Base-by-base conservation (phyloP, 1,284 basidiomycete genomes). In the Cryptococcus jaspeensis region DNA sequence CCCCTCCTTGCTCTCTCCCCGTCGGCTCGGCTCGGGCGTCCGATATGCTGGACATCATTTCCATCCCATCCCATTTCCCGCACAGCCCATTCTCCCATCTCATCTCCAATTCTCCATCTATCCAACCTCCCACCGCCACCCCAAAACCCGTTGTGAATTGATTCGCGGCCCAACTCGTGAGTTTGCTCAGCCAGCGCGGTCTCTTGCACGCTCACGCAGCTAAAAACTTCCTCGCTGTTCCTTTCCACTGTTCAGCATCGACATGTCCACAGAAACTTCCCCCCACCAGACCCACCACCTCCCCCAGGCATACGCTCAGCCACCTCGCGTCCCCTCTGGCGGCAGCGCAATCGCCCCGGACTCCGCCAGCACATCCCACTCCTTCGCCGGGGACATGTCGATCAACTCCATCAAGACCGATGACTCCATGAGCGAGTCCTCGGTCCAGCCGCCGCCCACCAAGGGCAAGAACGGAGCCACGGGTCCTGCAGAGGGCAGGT, bases 381-480 rank as follows among this genome's bases (percentile, higher is more conserved):
- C 56, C 5, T 58, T 50, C 32, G 28, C 46, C 28, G 58, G 43
- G 13, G 61, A 62, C 41, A 44, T 41, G 9, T 58, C 56, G 20
- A 50, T 58, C 23, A 53, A 39, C 12, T 58, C 55, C 7, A 58
- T 60, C 49, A 63, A 63, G 38, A 59, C 58, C 3, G 61, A 57
- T 25, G 55, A 58, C 13, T 58, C 61, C 5, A 22, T 53, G 22
- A 52, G 43, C 16, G 55, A 49, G 32, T 53, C 48, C 5, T 50
- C 51, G 13, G 58, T 12, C n/a, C 44, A 39, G 22, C 9, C 32
- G 5, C 56, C 51, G 6, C 20, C 43, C 16, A 60, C 67, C 22
- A 73, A 72, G 57, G 72, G 74, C 28, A 76, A 76, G 61, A 74
- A 74, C 49, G 74, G 74, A 8, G 69, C 72, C 9, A 74, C 71